Base-by-base conservation (phyloP, 495 filamentous ascomycete species). In the Bacidia rubella region DNA sequence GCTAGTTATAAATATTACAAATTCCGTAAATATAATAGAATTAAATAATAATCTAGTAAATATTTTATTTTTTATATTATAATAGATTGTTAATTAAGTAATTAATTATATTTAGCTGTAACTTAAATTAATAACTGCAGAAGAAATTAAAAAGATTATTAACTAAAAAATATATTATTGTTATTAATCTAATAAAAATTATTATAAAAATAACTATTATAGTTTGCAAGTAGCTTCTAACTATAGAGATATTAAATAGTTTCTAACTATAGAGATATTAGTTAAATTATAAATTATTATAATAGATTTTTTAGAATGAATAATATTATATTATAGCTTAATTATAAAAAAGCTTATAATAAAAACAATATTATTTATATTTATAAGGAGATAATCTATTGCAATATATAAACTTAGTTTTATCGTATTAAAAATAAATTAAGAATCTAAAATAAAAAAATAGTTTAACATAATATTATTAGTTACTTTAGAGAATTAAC, bases 101-200 rank as follows among this genome's bases (percentile, higher is more conserved):
- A 22, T 47, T 19, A 47, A 19, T 47, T 22, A 47, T 47, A 19
- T 22, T 7, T 47, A 47, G 20, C 2, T 19, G 20, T 7, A 19
- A 52, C 40, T 15, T 51, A 51, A 51, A 44, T 51, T 38, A 49
- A 49, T 23, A 11, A 49, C 17, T 11, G 9, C 29, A 24, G 17
- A 17, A 15, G 17, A 49, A n/a, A n/a, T n/a, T n/a, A n/a, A n/a
- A n/a, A n/a, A n/a, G n/a, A n/a, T n/a, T n/a, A n/a, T n/a, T n/a
- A n/a, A n/a, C n/a, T n/a, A n/a, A 51, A 11, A 51, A 11, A 51
- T 51, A 44, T 51, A 39, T 51, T 39, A 51, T 11, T 51, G 17
- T 11, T 39, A 39, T 3, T 11, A 51, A 39, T 17, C 11, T 11
- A 51, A 43, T 51, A 17, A 51, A 51, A 44, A 44, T 9, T 19